Evolutionary conservation across 164 flowering plant species (phyloP).

Genomic region (Buxus sempervirens): DNA sequence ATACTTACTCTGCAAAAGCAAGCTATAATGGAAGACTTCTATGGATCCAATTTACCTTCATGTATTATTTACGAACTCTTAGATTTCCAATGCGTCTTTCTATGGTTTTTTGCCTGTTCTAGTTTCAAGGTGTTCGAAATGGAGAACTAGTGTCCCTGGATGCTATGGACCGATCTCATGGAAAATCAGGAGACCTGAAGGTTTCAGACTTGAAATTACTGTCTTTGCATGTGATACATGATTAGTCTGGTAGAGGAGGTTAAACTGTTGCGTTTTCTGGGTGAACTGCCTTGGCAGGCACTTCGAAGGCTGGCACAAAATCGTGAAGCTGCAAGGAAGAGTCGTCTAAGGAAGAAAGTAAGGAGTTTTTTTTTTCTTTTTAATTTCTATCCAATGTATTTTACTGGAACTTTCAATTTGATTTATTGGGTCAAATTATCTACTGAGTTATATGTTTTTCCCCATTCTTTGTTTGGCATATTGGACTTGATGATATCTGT

Average conservation of each 20-base stretch:
- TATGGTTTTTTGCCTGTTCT: slow-evolving; percentile 1
- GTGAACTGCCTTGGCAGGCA: slow-evolving; percentile 34
- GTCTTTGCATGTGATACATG: neutral
- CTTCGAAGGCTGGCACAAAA: slow-evolving; percentile 87
- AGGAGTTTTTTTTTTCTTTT: slow-evolving; percentile 1
- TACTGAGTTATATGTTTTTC: too few species aligned
- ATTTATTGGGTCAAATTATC: too few species aligned
- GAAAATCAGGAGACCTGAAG: slow-evolving; percentile 68
- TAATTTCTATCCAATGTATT: neutral
- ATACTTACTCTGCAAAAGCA: neutral
- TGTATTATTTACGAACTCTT: neutral
- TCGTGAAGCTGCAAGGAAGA: slow-evolving; percentile 85
- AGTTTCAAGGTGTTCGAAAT: slow-evolving; percentile 44
- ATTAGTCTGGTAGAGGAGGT: neutral
- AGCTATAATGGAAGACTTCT: neutral
- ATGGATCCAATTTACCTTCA: neutral
- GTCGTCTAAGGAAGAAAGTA: slow-evolving; percentile 79
- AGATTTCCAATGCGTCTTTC: neutral
- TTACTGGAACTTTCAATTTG: too few species aligned
- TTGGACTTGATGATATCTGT: too few species aligned
- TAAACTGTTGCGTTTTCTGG: slow-evolving; percentile 5
- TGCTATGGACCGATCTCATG: slow-evolving; percentile 50
- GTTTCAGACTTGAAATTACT: slow-evolving; percentile 22
- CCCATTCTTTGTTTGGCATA: too few species aligned
- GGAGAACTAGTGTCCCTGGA: slow-evolving; percentile 45